Evolutionary conservation across 1,284 basidiomycete genomes (phyloP).

Genomic region (Apiotrichum gracile): DNA sequence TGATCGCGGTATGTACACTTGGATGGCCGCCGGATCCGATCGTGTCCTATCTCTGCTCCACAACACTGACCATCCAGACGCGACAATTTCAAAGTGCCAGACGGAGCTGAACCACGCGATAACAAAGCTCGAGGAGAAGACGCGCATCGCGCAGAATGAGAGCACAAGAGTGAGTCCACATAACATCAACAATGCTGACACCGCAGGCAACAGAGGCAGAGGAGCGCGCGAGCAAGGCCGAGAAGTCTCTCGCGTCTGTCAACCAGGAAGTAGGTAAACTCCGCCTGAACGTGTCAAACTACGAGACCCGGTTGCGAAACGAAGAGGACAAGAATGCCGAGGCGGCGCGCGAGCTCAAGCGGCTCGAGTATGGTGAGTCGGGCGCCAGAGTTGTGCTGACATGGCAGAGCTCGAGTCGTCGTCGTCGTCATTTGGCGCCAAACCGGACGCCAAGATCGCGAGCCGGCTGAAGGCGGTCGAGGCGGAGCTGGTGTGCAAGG

Average conservation of each 20-base stretch:
- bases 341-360: conserved; percentile 33
- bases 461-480: conserved; percentile 29
- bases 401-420: conserved; percentile 11
- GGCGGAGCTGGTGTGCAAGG: conserved; percentile 18
- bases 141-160: not conserved
- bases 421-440: not conserved
- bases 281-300: conserved; percentile 35
- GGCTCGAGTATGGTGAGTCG: conserved; percentile 34
- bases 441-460: conserved; percentile 15
- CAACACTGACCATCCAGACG: not conserved
- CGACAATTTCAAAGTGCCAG: not conserved
- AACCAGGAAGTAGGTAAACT: conserved; percentile 32
- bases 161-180: not conserved
- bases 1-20: conserved; percentile 32
- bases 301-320: conserved; percentile 28
- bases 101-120: not conserved
- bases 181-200: not conserved
- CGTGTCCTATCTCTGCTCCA: no score
- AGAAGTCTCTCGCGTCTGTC: conserved; percentile 15
- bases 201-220: conserved; percentile 28
- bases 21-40: no score
- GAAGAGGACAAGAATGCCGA: conserved; percentile 26
- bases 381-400: not conserved
- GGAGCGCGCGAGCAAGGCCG: conserved; percentile 28
- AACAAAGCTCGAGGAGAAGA: not conserved